Evolutionary conservation across 2,329 filamentous ascomycete genomes (phyloP).

Genomic region (Mycocentrospora acerina): DNA sequence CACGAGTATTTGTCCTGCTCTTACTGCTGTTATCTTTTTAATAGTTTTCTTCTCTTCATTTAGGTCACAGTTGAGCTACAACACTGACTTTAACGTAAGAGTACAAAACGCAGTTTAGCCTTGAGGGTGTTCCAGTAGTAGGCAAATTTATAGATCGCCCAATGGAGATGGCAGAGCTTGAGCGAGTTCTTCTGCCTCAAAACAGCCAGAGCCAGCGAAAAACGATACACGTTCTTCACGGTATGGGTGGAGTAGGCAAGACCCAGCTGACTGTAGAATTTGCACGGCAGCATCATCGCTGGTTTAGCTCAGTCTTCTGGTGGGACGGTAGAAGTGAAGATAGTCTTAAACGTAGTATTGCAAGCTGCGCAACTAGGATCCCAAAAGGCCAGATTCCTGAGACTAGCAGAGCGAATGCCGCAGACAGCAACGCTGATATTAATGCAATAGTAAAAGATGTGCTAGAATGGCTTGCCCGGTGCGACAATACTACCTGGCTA

Average conservation of each 20-base stretch:
- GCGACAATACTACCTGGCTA: constrained; percentile 20
- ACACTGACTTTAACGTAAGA: no score
- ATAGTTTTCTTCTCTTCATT: no score
- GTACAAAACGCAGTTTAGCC: no score
- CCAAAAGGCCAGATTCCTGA: constrained; percentile 9
- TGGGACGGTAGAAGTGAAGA: constrained; percentile 6
- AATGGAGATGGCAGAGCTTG: constrained; percentile 10
- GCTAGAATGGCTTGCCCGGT: constrained; percentile 12
- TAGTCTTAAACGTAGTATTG: constrained; percentile 14
- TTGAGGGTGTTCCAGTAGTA: no score
- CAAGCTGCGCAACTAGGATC: constrained; percentile 8
- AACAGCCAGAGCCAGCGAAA: neutral
- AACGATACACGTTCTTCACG: constrained; percentile 11
- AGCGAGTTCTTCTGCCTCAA: constrained; percentile 8
- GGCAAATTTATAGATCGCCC: constrained; percentile 15
- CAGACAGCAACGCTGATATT: constrained; percentile 2
- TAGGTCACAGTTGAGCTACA: no score
- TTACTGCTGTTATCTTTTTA: no score
- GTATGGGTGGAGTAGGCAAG: constrained; percentile 20
- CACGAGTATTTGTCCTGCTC: no score
- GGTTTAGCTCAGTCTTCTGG: constrained; percentile 5
- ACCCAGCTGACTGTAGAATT: constrained; percentile 2
- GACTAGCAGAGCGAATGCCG: constrained; percentile 5
- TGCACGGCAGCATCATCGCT: neutral
- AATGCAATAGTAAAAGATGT: constrained; percentile 11